Percentiles rank a stretch among this genome's conserved stretches.
Evolutionary conservation across 2,329 filamentous ascomycete genomes (phyloP).

Genomic region (Dactylonectria estremocensis): DNA sequence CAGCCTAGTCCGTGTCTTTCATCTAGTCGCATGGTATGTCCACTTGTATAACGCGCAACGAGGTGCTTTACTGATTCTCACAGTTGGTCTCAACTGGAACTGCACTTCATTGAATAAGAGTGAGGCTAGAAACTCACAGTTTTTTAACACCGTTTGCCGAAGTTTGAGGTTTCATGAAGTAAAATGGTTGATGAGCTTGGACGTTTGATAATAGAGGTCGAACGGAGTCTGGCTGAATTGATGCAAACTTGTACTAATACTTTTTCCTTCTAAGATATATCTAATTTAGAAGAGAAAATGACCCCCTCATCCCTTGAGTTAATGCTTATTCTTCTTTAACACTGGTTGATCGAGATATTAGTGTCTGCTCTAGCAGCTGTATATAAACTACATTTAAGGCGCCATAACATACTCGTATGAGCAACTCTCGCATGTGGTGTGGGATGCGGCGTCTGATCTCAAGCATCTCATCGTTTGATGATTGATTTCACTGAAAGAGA

Average conservation of each 20-base stretch:
- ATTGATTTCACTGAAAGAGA: no score
- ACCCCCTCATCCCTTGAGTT: no score
- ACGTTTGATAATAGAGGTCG: background rate
- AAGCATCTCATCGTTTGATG: no score
- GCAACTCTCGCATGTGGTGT: no score
- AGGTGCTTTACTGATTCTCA: background rate
- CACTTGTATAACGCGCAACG: background rate
- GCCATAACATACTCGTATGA: no score
- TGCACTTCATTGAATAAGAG: background rate
- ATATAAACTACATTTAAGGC: no score
- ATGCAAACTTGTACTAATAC: background rate
- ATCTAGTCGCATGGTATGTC: background rate
- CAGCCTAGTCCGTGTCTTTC: background rate
- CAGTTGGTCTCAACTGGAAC: background rate
- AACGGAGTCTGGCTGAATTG: background rate
- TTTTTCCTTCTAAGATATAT: no score
- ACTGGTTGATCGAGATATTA: no score
- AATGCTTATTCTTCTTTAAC: no score
- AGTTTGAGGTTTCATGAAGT: background rate
- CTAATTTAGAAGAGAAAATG: no score
- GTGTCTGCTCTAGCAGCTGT: no score
- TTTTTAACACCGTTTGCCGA: background rate
- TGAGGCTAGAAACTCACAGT: background rate
- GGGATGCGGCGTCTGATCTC: no score
- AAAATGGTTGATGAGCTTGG: background rate